Evolutionary conservation across 495 filamentous ascomycete species (phyloP).

Genomic region (Lentithecium fluviatile): DNA sequence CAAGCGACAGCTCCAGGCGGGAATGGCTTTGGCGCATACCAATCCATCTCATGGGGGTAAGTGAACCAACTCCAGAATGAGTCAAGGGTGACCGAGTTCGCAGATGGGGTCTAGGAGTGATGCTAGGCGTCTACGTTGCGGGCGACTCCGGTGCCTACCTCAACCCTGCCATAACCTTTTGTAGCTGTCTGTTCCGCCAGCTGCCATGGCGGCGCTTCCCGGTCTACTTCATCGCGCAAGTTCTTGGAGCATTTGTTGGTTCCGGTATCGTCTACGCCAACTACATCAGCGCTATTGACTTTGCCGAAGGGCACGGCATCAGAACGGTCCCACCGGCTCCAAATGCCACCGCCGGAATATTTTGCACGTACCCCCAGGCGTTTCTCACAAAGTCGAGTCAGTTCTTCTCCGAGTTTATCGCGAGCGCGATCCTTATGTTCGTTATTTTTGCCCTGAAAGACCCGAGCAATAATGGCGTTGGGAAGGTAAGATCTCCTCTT

Average conservation of each 20-base stretch:
- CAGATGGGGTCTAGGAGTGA: constrained; percentile 55
- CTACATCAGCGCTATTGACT: constrained; percentile 52
- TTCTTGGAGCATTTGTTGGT: constrained; percentile 41
- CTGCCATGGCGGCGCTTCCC: constrained; percentile 57
- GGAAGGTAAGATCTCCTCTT: constrained; percentile 15
- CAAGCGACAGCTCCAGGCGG: constrained; percentile 38
- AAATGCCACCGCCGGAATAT: constrained; percentile 63
- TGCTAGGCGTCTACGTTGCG: constrained; percentile 65
- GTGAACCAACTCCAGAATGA: constrained; percentile 37
- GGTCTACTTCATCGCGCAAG: constrained; percentile 41
- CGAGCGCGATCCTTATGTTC: constrained; percentile 62
- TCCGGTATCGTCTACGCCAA: constrained; percentile 42
- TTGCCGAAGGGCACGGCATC: constrained; percentile 54
- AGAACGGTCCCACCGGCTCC: constrained; percentile 57
- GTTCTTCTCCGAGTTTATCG: constrained; percentile 67
- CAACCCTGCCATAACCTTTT: constrained; percentile 65
- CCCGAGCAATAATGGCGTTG: constrained; percentile 43
- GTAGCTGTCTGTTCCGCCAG: constrained; percentile 60
- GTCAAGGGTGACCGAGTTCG: neutral
- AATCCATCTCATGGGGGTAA: constrained; percentile 60
- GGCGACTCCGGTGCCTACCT: constrained; percentile 61
- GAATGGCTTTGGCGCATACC: constrained; percentile 54
- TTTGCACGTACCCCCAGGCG: constrained; percentile 63
- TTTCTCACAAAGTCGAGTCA: constrained; percentile 60
- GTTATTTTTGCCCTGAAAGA: constrained; percentile 67